phyloP scores from a whole-genome alignment of 148 eudicot genomes.

The Amaranthus palmeri region DNA sequence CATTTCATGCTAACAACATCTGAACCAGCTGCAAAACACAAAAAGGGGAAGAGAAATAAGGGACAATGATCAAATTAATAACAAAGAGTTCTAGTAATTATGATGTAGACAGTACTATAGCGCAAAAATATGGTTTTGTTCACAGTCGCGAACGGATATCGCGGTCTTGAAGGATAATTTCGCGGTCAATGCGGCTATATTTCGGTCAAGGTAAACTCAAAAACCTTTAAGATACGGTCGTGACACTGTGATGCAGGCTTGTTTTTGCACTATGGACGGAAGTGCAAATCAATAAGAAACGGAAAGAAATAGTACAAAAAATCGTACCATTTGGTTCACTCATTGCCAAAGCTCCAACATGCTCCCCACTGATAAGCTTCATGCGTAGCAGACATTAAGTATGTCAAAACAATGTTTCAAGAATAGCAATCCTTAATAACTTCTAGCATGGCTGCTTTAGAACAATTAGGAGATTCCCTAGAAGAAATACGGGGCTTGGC shows the following conservation, averaged over 20 bases:
- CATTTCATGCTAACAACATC: slow-evolving; percentile 99
- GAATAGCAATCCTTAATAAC: neutral
- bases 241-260: too few relatives aligned
- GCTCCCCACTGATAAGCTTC: slow-evolving; percentile 97
- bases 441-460: neutral
- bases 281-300: neutral
- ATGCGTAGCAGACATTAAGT: slow-evolving; percentile 10
- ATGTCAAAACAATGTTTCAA: slow-evolving; percentile 1
- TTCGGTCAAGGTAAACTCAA: too few relatives aligned
- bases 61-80: slow-evolving; percentile 7
- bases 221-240: too few relatives aligned
- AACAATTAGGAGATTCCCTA: too few relatives aligned
- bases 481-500: too few relatives aligned
- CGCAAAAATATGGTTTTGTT: too few relatives aligned
- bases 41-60: neutral
- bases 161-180: too few relatives aligned
- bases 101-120: neutral
- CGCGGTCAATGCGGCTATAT: too few relatives aligned
- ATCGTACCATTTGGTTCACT: slow-evolving; percentile 94
- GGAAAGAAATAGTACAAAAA: slow-evolving; percentile 6
- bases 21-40: slow-evolving; percentile 71
- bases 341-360: slow-evolving; percentile 99
- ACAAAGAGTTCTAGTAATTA: neutral
- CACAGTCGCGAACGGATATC: too few relatives aligned
- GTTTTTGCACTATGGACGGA: too few relatives aligned